phyloP scores from a whole-genome alignment of 805 yeast species.

The Blastobotrys peoriensis region DNA sequence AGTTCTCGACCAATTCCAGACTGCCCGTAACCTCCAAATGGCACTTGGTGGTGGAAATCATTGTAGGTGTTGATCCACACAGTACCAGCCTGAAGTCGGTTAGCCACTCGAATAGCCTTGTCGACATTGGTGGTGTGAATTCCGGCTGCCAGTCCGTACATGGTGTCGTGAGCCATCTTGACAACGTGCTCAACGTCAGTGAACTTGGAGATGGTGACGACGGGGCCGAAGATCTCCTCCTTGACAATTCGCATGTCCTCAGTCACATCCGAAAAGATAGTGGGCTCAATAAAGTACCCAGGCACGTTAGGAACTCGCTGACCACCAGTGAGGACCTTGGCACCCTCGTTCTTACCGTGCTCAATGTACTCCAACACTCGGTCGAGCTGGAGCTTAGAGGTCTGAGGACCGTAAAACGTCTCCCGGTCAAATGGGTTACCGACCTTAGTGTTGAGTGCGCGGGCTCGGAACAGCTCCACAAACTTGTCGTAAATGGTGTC shows the following conservation, averaged over 20 bases:
- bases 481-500: constrained; percentile 75
- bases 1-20: constrained; percentile 80
- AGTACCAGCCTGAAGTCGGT: constrained; percentile 57
- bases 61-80: constrained; percentile 72
- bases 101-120: constrained; percentile 59
- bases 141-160: constrained; percentile 80
- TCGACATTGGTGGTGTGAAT: constrained; percentile 64
- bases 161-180: constrained; percentile 63
- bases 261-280: constrained; percentile 66
- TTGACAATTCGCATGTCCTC: constrained; percentile 61
- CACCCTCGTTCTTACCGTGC: constrained; percentile 78
- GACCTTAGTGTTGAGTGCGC: constrained; percentile 38
- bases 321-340: constrained; percentile 77
- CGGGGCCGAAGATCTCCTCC: constrained; percentile 91
- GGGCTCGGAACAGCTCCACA: constrained; percentile 47
- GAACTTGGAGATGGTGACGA: constrained; percentile 66
- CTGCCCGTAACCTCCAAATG: constrained; percentile 77
- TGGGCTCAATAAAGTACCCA: constrained; percentile 72
- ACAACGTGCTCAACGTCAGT: constrained; percentile 61
- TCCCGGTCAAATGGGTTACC: constrained; percentile 79
- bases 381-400: constrained; percentile 68
- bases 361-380: constrained; percentile 71
- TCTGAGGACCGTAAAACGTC: constrained; percentile 86
- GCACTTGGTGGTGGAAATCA: constrained; percentile 60
- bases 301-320: constrained; percentile 36